Evolutionary conservation across 192 early-diverging fungal genomes (phyloP), one percentile per base, ranked within the genome.

Genomic region (Lunasporangiospora selenospora): DNA sequence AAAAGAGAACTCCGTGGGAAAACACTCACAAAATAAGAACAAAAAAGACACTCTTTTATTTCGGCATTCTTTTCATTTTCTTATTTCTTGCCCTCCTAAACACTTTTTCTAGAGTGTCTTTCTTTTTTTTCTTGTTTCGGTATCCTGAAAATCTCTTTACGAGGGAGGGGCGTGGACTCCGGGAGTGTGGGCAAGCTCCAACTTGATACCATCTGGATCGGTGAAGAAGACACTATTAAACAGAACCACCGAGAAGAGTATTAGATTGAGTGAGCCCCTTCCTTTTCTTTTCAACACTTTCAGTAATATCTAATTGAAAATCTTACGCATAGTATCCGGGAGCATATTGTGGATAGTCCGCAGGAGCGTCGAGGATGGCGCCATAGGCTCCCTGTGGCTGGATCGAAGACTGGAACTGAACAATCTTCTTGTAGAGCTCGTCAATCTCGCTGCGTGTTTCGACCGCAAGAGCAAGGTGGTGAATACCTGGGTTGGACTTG

Each of bases 221-320:
- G 69, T 73, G 55, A 73, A 73, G 49, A 58, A 73, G 39, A 73
- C 54, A 45, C 69, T 73, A 32, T 40, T 13, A 19, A 53, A n/a
- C n/a, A n/a, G n/a, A n/a, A n/a, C n/a, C n/a, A n/a, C n/a, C n/a
- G n/a, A n/a, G n/a, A n/a, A n/a, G n/a, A n/a, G n/a, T n/a, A n/a
- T n/a, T n/a, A n/a, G n/a, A n/a, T n/a, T n/a, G n/a, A n/a, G n/a
- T n/a, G n/a, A n/a, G n/a, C n/a, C n/a, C n/a, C n/a, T n/a, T n/a
- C n/a, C n/a, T n/a, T n/a, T n/a, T n/a, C n/a, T n/a, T n/a, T n/a
- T n/a, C n/a, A n/a, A n/a, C n/a, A n/a, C n/a, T n/a, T n/a, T n/a
- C n/a, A n/a, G n/a, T n/a, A n/a, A n/a, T n/a, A n/a, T n/a, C n/a
- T n/a, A n/a, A n/a, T n/a, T n/a, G n/a, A 21, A 34, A 13, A 1